Evolutionary conservation across 2,329 filamentous ascomycete genomes (phyloP), one percentile per base, ranked within the genome.

Genomic region (Aspergillus tubingensis): DNA sequence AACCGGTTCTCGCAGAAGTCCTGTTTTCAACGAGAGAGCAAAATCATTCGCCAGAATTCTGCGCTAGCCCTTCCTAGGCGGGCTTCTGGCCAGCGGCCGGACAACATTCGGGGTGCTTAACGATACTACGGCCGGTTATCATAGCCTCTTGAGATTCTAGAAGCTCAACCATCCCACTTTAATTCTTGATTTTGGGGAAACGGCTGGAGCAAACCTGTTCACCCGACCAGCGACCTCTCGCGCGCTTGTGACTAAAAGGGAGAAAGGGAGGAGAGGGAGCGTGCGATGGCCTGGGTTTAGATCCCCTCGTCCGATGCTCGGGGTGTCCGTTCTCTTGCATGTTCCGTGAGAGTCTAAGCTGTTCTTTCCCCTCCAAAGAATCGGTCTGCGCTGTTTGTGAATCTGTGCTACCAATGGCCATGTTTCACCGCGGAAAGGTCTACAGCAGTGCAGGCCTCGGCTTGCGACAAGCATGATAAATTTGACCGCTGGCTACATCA

Each of bases 1-100:
- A 55, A 55, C 39, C 52, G 52, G 52, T 54, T 54, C 52, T 54
- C 15, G 10, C 52, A 54, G 38, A 36, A 8, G 32, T 44, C 53
- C 53, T 8, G 11, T 43, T 44, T n/a, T 47, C 39, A 55, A 44
- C 27, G 25, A 32, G 39, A 19, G 39, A 21, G 19, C n/a, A 32
- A 41, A 41, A 41, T 44, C 44, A 21, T 50, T 32, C 47, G 47
- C 25, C 47, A 25, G n/a, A 27, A 17, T 19, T 27, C 4, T 19
- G 47, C 47, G 25, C 47, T 50, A 50, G 47, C 25, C 32, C 47
- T 50, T 32, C 25, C 23, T 55, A 36, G 53, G 39, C 27, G 25
- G 19, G 19, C 38, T 55, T 55, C 15, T 47, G 39, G 53, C 39
- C 41, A 30, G n/a, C 53, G 53, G 44, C 36, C 53, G 39, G 53